phyloP scores from a whole-genome alignment of 305 asterid genomes.

The Rubia tinctorum region DNA sequence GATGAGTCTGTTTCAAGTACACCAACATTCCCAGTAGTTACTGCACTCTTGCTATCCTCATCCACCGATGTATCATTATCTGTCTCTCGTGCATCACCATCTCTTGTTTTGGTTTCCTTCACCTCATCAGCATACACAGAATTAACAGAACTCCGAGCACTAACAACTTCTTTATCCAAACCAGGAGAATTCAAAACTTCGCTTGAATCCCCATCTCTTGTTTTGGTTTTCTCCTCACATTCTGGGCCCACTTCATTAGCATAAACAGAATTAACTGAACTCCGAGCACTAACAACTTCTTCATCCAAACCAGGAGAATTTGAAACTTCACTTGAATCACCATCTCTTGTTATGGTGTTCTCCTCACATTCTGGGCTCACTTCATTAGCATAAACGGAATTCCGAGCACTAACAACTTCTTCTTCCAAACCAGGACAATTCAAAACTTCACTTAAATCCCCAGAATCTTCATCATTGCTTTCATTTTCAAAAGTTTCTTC shows the following conservation, averaged over 20 bases:
- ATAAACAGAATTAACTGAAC: constrained; percentile 11
- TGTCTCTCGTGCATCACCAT: constrained; percentile 10
- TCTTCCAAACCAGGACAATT: constrained; percentile 47
- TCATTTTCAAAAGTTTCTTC: constrained; percentile 40
- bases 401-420: constrained; percentile 40
- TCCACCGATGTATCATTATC: constrained; percentile 25
- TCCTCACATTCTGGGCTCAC: constrained; percentile 27
- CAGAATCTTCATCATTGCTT: constrained; percentile 37
- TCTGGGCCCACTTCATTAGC: constrained; percentile 12
- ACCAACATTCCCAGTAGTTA: constrained; percentile 34
- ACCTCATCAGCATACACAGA: constrained; percentile 34
- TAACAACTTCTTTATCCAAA: constrained; percentile 44
- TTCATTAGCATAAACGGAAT: constrained; percentile 35
- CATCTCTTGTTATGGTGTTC: constrained; percentile 14
- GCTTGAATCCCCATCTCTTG: constrained; percentile 34
- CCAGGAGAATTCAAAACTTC: constrained; percentile 41
- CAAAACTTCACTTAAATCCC: constrained; percentile 41
- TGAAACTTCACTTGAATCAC: constrained; percentile 41
- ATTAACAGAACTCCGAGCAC: constrained; percentile 26
- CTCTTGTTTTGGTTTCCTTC: constrained; percentile 14
- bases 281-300: constrained; percentile 40
- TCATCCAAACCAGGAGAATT: constrained; percentile 47
- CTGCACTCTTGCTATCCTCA: constrained; percentile 35
- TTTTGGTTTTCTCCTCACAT: constrained; percentile 20
- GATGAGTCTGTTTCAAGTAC: constrained; percentile 51